These are phyloP conservation scores for Mucor mucedo DNA, from an alignment of 371 early-diverging fungal species.

Conservation along the genomic window DNA sequence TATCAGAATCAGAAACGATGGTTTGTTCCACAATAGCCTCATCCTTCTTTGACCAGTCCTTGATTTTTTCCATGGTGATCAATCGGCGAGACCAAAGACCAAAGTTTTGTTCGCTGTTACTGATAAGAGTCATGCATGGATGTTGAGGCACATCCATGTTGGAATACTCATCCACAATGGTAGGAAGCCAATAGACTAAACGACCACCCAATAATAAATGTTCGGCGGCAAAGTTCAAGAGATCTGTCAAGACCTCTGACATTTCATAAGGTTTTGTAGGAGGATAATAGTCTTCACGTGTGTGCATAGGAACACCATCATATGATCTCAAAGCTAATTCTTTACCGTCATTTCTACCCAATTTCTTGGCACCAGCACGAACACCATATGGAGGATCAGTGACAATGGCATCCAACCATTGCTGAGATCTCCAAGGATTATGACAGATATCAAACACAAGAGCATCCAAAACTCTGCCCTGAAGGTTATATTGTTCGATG, in stretches of 20 bases:
- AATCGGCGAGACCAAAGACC: conserved; percentile 93
- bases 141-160: conserved; percentile 86
- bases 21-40: conserved; percentile 17
- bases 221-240: conserved; percentile 84
- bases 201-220: conserved; percentile 86
- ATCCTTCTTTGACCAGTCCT: conserved; percentile 29
- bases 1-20: conserved; percentile 17
- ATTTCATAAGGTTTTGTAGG: conserved; percentile 94
- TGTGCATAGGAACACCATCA: conserved; percentile 70
- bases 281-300: conserved; percentile 79
- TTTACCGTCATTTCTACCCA: conserved; percentile 76
- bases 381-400: conserved; percentile 97
- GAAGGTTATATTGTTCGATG: conserved; percentile 81
- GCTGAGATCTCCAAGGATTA: conserved; percentile 79
- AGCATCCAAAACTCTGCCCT: conserved; percentile 76
- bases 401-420: conserved; percentile 83
- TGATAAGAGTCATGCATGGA: conserved; percentile 77
- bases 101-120: conserved; percentile 93
- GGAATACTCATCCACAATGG: conserved; percentile 83
- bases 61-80: conserved; percentile 91
- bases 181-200: conserved; percentile 96
- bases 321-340: conserved; percentile 56
- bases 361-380: conserved; percentile 94
- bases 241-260: conserved; percentile 85
- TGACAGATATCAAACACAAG: conserved; percentile 90